phyloP scores from a whole-genome alignment of 2,329 filamentous ascomycete genomes.

The Trichoderma aggressivum region DNA sequence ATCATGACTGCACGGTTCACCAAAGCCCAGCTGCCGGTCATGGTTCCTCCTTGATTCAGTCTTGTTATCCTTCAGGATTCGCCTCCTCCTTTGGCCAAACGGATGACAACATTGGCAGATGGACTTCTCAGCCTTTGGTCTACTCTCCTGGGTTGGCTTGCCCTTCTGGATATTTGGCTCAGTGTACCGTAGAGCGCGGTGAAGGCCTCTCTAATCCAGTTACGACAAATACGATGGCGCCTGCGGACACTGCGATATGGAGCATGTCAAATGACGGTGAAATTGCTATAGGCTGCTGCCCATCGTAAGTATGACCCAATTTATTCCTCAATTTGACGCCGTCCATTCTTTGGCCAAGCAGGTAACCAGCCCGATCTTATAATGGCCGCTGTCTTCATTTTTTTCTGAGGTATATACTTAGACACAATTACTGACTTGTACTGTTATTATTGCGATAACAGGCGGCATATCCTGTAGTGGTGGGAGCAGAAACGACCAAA shows the following conservation, averaged over 20 bases:
- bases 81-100: not conserved
- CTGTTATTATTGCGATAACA: not conserved
- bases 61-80: not conserved
- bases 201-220: not conserved
- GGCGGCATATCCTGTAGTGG: not conserved
- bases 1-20: not conserved
- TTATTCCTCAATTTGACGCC: not conserved
- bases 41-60: not conserved
- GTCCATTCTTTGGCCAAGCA: not conserved
- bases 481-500: not conserved
- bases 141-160: not conserved
- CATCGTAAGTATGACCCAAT: not conserved
- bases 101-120: not conserved
- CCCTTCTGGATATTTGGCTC: not conserved
- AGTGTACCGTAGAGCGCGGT: not conserved
- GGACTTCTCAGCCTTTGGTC: not conserved
- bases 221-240: not conserved
- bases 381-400: not conserved
- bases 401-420: not conserved
- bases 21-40: not conserved
- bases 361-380: not conserved
- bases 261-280: not conserved
- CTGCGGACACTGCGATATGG: not conserved
- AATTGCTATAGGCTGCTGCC: not conserved
- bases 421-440: not conserved